Evolutionary conservation across 495 filamentous ascomycete species (phyloP), one percentile per base, ranked within the genome.

Genomic region (Hamigera avellanea): DNA sequence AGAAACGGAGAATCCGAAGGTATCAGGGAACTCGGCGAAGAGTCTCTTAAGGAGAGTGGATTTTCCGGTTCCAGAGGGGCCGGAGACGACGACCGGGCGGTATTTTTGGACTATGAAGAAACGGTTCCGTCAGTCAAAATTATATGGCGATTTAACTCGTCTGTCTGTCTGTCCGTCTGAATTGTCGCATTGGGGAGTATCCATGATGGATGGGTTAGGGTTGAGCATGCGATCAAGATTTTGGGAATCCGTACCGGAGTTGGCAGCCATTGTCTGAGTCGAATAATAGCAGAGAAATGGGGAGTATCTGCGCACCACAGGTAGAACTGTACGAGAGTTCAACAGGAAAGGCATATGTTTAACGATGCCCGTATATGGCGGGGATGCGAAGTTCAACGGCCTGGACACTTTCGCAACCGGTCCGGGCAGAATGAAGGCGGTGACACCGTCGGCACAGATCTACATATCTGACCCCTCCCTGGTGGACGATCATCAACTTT

Each of bases 61-160:
- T 72, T 96, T 95, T 30, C 89, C 89, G 8, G 82, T 73, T 49
- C 89, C 88, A 6, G 73, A 81, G 13, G 88, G 87, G 19, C 86
- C 89, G 14, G 80, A 91, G 49, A 95, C 77, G 25, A 95, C 82
- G 44, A 96, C 72, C 6, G 86, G 88, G 10, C 77, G 67, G 42
- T 54, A 63, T 31, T 58, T 54, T 26, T 61, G 51, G 31, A 55
- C 49, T 59, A 17, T 9, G 30, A 7, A 21, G n/a, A n/a, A n/a
- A n/a, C n/a, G n/a, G n/a, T n/a, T n/a, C n/a, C n/a, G 26, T 12
- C 25, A 26, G 25, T 7, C 12, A 7, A 13, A 17, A n/a, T 32
- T 33, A 9, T 23, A 9, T 23, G 5, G 21, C 21, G 21, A 5
- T 32, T 36, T 4, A 5, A 9, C 4, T 23, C 9, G 21, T 23